Conservation (phyloP, 345 rosid genomes). For the Garcia nutans region DNA sequence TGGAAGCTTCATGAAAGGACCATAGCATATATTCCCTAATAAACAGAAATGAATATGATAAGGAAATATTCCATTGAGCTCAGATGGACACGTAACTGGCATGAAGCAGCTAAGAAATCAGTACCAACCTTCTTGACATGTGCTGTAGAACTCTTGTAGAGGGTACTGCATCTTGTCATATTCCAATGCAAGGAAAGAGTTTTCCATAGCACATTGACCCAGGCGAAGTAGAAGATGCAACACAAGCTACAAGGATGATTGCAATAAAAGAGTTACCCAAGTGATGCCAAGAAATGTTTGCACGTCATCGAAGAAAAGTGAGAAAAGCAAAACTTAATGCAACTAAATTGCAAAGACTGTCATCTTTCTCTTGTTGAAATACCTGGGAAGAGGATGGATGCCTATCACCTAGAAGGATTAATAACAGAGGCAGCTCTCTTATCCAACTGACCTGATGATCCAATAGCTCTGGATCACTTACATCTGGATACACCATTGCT, state of each 20-base stretch:
- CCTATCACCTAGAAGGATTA: conserved; percentile 56
- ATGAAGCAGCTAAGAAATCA: conserved; percentile 2
- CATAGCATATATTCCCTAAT: conserved; percentile 55
- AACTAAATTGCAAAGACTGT: conserved; percentile 5
- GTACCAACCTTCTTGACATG: conserved; percentile 46
- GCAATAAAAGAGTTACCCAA: conserved; percentile 8
- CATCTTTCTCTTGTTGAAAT: conserved; percentile 10
- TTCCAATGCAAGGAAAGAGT: conserved; percentile 45
- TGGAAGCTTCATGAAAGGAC: conserved; percentile 72
- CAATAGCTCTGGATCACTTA: conserved; percentile 43
- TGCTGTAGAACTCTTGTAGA: conserved; percentile 55
- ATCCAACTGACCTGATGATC: conserved; percentile 63
- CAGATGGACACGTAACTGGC: conserved; percentile 10
- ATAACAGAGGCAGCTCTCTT: conserved; percentile 64
- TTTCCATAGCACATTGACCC: conserved; percentile 53
- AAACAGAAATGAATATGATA: conserved; percentile 6
- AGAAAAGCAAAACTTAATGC: background rate
- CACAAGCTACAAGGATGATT: conserved; percentile 48
- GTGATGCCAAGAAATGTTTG: background rate
- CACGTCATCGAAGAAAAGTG: background rate
- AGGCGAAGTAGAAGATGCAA: conserved; percentile 61
- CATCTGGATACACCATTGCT: conserved; percentile 35
- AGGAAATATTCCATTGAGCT: conserved; percentile 8
- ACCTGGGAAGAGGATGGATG: conserved; percentile 66
- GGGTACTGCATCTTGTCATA: conserved; percentile 47